phyloP scores from a whole-genome alignment of 2,329 filamentous ascomycete genomes.

The Zalaria obscura region DNA sequence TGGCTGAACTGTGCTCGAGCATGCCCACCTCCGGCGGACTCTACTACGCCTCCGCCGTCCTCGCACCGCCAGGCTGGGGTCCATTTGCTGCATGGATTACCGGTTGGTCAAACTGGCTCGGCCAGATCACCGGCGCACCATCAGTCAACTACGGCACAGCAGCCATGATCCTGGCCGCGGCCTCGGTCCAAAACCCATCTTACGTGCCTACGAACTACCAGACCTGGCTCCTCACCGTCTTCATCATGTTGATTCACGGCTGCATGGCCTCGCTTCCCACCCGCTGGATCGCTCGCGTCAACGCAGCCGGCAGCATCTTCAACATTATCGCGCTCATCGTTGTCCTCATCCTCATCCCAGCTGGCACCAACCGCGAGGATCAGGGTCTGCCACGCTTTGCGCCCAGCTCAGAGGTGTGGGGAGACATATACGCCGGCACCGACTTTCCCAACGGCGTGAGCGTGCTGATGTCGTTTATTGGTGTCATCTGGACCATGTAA shows the following conservation, averaged over 20 bases:
- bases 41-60: conserved; percentile 60
- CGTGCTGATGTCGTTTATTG: conserved; percentile 57
- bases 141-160: conserved; percentile 53
- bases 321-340: conserved; percentile 55
- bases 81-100: conserved; percentile 55
- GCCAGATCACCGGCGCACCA: conserved; percentile 51
- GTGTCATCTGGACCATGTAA: conserved; percentile 53
- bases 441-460: conserved; percentile 54
- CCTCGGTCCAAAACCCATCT: conserved; percentile 50
- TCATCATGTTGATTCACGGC: conserved; percentile 55
- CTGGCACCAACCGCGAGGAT: conserved; percentile 35
- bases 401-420: conserved; percentile 46
- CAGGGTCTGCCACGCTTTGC: conserved; percentile 45
- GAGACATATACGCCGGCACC: conserved; percentile 50
- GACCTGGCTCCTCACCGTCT: conserved; percentile 50
- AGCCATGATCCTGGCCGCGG: conserved; percentile 58
- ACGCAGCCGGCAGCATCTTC: conserved; percentile 54
- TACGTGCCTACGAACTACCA: conserved; percentile 54
- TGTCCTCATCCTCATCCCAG: conserved; percentile 55
- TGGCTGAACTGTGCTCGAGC: conserved; percentile 52
- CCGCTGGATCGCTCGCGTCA: conserved; percentile 54
- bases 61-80: conserved; percentile 51
- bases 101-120: conserved; percentile 57
- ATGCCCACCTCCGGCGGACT: conserved; percentile 61
- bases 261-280: conserved; percentile 58